Evolutionary conservation across 148 eudicot genomes (phyloP).

Genomic region (Pharnaceum exiguum): DNA sequence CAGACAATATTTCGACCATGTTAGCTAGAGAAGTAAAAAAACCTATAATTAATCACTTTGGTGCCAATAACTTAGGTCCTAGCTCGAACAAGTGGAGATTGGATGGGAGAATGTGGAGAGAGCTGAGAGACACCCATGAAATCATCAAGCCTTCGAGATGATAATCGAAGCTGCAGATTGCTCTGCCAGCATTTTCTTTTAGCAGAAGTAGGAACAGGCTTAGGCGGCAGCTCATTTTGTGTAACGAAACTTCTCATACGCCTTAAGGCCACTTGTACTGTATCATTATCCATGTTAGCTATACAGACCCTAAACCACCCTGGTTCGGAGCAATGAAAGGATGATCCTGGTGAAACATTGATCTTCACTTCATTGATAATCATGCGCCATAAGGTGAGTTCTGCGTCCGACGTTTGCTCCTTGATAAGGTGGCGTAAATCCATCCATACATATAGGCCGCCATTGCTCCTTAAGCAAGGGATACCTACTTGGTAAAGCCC

Average conservation of each 20-base stretch:
- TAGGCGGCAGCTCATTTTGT: slow-evolving; percentile 17
- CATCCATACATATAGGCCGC: slow-evolving; percentile 64
- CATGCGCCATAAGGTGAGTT: slow-evolving; percentile 46
- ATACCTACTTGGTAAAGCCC: slow-evolving; percentile 36
- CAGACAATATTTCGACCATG: not conserved
- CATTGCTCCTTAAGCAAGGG: slow-evolving; percentile 43
- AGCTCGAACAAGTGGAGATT: slow-evolving; percentile 69
- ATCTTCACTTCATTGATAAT: slow-evolving; percentile 45
- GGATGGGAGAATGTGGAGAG: slow-evolving; percentile 62
- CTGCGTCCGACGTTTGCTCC: slow-evolving; percentile 40
- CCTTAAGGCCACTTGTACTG: slow-evolving; percentile 35
- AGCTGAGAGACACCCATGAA: slow-evolving; percentile 31
- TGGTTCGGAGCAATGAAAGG: slow-evolving; percentile 59
- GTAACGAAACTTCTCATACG: slow-evolving; percentile 39
- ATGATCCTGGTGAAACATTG: slow-evolving; percentile 62
- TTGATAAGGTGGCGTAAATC: slow-evolving; percentile 39
- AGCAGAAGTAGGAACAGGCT: slow-evolving; percentile 15
- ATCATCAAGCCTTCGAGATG: slow-evolving; percentile 60
- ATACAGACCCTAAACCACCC: slow-evolving; percentile 84
- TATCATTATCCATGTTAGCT: slow-evolving; percentile 51
- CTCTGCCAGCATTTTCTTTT: slow-evolving; percentile 50
- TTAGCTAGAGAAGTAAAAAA: too few species aligned
- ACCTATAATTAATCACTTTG: not conserved
- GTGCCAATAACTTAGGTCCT: slow-evolving; percentile 26
- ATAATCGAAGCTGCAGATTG: slow-evolving; percentile 55